Evolutionary conservation across 2,329 filamentous ascomycete species (phyloP).

Genomic region (Aspergillus novoparasiticus): DNA sequence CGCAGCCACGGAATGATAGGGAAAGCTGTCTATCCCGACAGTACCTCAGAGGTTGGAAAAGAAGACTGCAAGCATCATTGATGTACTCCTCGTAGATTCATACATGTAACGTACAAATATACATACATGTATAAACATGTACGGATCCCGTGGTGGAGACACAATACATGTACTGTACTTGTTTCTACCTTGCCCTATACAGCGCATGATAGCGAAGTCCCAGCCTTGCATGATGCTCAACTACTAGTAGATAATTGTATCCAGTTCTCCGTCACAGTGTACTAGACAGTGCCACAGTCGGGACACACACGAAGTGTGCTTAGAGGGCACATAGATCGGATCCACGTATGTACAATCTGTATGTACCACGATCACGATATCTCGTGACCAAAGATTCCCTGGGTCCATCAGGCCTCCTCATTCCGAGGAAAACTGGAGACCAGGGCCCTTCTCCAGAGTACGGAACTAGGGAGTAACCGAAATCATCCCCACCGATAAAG

Average conservation of each 20-base stretch:
- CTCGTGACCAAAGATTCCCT: background rate
- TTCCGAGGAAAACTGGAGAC: conserved; percentile 3
- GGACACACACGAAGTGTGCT: background rate
- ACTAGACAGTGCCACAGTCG: background rate
- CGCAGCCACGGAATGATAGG: background rate
- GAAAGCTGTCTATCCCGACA: background rate
- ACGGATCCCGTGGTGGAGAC: background rate
- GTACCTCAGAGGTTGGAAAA: background rate
- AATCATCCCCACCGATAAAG: background rate
- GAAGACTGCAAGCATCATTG: background rate
- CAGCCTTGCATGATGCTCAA: background rate
- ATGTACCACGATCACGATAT: background rate
- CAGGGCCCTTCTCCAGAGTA: background rate
- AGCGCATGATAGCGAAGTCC: background rate
- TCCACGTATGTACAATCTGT: background rate
- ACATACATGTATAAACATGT: conserved; percentile 2
- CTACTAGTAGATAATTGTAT: background rate
- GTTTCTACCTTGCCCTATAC: background rate
- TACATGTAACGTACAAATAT: background rate
- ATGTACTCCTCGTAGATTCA: background rate
- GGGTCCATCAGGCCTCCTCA: background rate
- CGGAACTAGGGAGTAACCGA: background rate
- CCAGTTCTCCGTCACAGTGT: background rate
- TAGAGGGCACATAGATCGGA: background rate
- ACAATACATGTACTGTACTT: background rate